Evolutionary conservation across 2,329 filamentous ascomycete species (phyloP).

Genomic region (Talaromyces islandicus): DNA sequence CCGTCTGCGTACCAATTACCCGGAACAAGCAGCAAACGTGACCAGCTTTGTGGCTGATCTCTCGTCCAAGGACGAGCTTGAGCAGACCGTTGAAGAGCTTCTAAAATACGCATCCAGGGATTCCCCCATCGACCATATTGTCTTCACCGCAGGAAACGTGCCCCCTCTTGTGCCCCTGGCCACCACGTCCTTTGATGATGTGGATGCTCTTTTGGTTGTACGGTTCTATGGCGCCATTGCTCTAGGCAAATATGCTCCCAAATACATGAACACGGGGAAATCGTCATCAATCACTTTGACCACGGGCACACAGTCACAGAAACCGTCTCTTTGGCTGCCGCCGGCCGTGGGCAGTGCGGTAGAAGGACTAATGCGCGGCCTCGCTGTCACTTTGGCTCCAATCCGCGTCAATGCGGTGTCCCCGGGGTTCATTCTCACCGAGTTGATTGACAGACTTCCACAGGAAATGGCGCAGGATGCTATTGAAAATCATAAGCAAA

Average conservation of each 20-base stretch:
- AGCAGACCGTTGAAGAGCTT: neutral
- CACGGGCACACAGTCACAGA: conserved; percentile 22
- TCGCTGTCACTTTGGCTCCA: conserved; percentile 59
- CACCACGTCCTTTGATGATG: conserved; percentile 18
- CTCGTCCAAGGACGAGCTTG: conserved; percentile 29
- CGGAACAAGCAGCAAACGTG: conserved; percentile 26
- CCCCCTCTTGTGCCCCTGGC: conserved; percentile 29
- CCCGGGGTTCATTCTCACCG: conserved; percentile 50
- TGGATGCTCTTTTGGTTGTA: conserved; percentile 23
- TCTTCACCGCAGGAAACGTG: conserved; percentile 52
- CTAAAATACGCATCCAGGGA: conserved; percentile 1
- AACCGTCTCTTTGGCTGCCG: conserved; percentile 25
- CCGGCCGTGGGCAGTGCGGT: conserved; percentile 13
- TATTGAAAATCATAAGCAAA: conserved; percentile 4
- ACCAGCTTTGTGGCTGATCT: conserved; percentile 47
- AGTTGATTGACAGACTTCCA: conserved; percentile 1
- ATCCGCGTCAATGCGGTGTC: conserved; percentile 58
- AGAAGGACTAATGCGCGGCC: conserved; percentile 47
- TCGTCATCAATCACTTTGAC: conserved; percentile 53
- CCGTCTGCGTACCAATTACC: conserved; percentile 39
- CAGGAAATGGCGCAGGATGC: conserved; percentile 1
- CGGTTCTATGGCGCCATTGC: conserved; percentile 38
- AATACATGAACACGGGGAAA: conserved; percentile 38
- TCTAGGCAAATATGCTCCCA: conserved; percentile 45
- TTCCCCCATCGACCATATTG: conserved; percentile 47